phyloP scores from a whole-genome alignment of 169 alveolate genomes.

The Eimeria necatrix region DNA sequence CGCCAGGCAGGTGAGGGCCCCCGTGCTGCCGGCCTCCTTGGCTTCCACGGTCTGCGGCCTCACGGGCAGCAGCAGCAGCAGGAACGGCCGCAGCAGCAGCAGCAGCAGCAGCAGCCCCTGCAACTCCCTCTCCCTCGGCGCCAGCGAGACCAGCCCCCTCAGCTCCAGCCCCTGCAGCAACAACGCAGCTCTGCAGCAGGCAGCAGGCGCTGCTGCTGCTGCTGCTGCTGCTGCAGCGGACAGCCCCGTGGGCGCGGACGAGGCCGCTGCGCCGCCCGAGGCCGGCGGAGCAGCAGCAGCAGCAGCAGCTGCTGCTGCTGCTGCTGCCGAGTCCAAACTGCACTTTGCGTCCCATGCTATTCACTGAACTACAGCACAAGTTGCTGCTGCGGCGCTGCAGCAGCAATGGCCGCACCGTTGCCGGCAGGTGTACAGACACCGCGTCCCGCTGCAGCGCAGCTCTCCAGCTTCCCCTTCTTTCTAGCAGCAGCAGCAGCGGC shows the following conservation, averaged over 20 bases:
- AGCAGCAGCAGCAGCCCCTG: constrained; percentile 71
- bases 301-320: constrained; percentile 35
- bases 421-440: constrained; percentile 61
- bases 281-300: neutral
- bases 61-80: constrained; percentile 66
- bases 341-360: constrained; percentile 52
- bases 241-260: neutral
- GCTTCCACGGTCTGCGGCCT: constrained; percentile 49
- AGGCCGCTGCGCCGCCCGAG: neutral
- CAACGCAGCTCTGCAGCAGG: constrained; percentile 9
- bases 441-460: constrained; percentile 55
- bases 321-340: constrained; percentile 30
- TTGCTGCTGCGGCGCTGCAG: neutral
- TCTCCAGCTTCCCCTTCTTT: neutral
- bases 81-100: constrained; percentile 66
- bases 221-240: constrained; percentile 26
- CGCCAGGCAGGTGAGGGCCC: constrained; percentile 5
- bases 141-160: constrained; percentile 26
- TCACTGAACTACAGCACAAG: constrained; percentile 2
- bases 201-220: neutral
- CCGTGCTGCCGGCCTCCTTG: constrained; percentile 47
- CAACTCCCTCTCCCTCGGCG: constrained; percentile 12
- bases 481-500: constrained; percentile 33
- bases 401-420: neutral
- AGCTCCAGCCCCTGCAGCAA: constrained; percentile 51